Evolutionary conservation across 2,329 filamentous ascomycete species (phyloP).

Genomic region (Sphaerostilbella broomeana): DNA sequence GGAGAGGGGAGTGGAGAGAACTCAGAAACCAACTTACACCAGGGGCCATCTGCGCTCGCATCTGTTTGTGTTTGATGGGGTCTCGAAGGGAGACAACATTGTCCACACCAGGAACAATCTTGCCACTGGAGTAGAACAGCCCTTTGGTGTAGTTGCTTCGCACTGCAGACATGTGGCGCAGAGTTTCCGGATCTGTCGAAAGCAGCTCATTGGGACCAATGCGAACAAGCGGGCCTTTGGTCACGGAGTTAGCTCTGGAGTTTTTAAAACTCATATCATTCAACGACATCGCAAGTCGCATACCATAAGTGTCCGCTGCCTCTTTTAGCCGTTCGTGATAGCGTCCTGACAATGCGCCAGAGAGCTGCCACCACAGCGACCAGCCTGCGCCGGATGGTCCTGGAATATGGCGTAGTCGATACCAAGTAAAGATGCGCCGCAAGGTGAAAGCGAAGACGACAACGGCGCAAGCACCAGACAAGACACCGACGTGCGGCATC

Average conservation of each 20-base stretch:
- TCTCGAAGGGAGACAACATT: conserved; percentile 47
- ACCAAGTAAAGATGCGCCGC: conserved; percentile 18
- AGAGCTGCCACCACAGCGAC: conserved; percentile 26
- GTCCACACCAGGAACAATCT: conserved; percentile 47
- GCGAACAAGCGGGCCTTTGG: conserved; percentile 23
- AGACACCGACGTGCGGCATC: conserved; percentile 1
- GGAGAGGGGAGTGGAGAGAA: not conserved
- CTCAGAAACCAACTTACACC: too few species aligned
- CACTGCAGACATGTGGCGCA: conserved; percentile 32
- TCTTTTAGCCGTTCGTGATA: conserved; percentile 23
- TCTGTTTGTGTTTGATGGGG: conserved; percentile 37
- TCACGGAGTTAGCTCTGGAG: not conserved
- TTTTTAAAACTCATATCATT: not conserved
- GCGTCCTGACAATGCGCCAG: conserved; percentile 20
- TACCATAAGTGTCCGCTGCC: conserved; percentile 22
- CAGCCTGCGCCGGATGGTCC: conserved; percentile 21
- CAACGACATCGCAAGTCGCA: not conserved
- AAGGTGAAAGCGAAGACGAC: not conserved
- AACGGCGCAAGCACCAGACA: conserved; percentile 1
- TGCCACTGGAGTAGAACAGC: conserved; percentile 41
- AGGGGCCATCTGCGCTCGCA: conserved; percentile 38
- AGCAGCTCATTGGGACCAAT: conserved; percentile 38
- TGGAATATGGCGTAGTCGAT: conserved; percentile 24
- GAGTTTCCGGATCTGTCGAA: conserved; percentile 32
- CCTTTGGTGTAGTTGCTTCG: conserved; percentile 32